These are phyloP conservation scores for Ogataea sp. DNA, from an alignment of 805 yeast genomes.

Conservation along the genomic window DNA sequence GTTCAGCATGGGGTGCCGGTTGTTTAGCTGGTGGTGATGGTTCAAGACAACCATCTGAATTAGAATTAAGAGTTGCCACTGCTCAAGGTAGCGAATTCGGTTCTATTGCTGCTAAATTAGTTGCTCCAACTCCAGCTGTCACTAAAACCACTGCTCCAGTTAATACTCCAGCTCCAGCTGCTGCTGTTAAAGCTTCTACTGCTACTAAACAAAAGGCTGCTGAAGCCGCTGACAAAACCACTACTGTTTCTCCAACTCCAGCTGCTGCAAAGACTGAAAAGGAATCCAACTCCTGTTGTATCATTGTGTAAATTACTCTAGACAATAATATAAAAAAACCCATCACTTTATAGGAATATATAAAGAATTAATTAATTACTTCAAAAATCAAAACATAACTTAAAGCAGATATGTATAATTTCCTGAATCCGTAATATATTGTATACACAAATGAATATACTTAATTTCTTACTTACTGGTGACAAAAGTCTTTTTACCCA, in stretches of 20 bases:
- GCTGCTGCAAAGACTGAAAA: neutral
- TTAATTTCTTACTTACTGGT: conserved; percentile 5
- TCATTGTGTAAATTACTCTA: conserved; percentile 20
- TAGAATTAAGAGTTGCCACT: conserved; percentile 56
- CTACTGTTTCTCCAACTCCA: conserved; percentile 5
- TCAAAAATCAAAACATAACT: too few relatives aligned
- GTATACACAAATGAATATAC: too few relatives aligned
- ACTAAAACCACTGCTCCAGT: conserved; percentile 6
- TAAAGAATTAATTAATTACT: too few relatives aligned
- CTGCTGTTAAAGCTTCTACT: conserved; percentile 2
- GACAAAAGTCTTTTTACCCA: conserved; percentile 29
- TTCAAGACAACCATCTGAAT: conserved; percentile 53
- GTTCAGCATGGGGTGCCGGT: conserved; percentile 86
- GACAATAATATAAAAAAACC: too few relatives aligned
- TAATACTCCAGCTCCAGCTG: conserved; percentile 3
- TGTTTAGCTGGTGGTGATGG: conserved; percentile 73
- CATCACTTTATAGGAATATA: too few relatives aligned
- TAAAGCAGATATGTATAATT: too few relatives aligned
- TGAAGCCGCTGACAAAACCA: conserved; percentile 4
- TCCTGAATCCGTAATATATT: too few relatives aligned
- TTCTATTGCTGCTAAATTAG: conserved; percentile 30
- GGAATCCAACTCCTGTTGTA: conserved; percentile 22
- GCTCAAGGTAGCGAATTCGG: conserved; percentile 64
- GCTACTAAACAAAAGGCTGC: conserved; percentile 4
- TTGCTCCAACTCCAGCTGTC: conserved; percentile 2